Evolutionary conservation across 23 red algal species (phyloP).

Genomic region (Gracilaria domingensis): DNA sequence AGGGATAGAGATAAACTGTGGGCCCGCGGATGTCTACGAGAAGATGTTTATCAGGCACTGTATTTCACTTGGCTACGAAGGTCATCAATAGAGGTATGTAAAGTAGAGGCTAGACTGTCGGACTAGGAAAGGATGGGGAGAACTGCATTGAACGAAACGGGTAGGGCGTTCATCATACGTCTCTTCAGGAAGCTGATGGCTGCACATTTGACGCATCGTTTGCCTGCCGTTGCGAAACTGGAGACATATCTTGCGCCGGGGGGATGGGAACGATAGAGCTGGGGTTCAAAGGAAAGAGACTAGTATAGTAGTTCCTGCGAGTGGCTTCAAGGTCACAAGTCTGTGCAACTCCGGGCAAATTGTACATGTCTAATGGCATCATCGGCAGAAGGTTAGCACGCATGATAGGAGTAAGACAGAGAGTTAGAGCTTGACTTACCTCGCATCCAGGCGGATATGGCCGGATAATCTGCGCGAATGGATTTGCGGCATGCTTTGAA

Average conservation of each 20-base stretch:
- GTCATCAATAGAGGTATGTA: background rate
- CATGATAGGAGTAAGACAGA: background rate
- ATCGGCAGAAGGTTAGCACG: background rate
- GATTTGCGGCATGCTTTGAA: conserved; percentile 80
- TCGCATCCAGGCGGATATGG: conserved; percentile 64
- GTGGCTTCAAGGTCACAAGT: conserved; percentile 87
- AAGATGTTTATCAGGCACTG: background rate
- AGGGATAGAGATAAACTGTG: background rate
- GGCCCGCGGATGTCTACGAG: background rate
- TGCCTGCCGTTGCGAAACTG: conserved; percentile 8
- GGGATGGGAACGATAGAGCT: conserved; percentile 91
- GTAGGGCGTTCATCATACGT: background rate
- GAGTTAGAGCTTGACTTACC: conserved; percentile 21
- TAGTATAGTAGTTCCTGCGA: conserved; percentile 76
- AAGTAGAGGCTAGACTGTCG: background rate
- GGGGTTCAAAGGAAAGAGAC: conserved; percentile 94
- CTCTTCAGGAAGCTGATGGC: background rate
- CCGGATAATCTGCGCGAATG: conserved; percentile 84
- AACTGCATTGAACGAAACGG: background rate
- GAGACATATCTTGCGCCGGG: conserved; percentile 56
- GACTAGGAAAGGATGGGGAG: background rate
- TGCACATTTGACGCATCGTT: background rate
- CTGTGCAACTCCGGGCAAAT: conserved; percentile 67
- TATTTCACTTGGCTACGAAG: background rate
- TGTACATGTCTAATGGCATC: conserved; percentile 63